phyloP scores from a whole-genome alignment of 768 basidiomycete genomes.

The Phlegmacium glaucopus region DNA sequence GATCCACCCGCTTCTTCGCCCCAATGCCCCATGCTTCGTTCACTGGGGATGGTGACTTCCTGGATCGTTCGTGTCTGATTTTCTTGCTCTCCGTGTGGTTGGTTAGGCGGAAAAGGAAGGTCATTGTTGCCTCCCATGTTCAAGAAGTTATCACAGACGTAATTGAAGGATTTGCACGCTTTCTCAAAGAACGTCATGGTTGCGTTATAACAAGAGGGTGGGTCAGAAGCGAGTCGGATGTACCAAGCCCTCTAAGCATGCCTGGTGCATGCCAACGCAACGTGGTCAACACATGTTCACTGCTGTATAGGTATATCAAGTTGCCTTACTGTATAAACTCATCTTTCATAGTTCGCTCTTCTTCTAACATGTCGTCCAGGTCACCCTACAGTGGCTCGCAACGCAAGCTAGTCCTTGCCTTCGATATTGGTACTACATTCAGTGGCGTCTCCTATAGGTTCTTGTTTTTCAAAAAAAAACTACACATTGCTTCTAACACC shows the following conservation, averaged over 20 bases:
- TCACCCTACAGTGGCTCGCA: slow-evolving; percentile 36
- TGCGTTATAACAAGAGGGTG: background rate
- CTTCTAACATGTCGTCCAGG: slow-evolving; percentile 19
- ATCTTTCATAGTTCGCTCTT: background rate
- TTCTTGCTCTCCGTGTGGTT: background rate
- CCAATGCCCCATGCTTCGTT: too few species aligned
- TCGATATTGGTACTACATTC: slow-evolving; percentile 52
- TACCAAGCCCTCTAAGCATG: background rate
- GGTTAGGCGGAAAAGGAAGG: too few species aligned
- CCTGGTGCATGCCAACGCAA: background rate
- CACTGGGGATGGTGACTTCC: too few species aligned
- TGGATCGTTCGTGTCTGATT: too few species aligned
- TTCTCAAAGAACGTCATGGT: background rate
- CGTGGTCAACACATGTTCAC: background rate
- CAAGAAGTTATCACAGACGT: too few species aligned
- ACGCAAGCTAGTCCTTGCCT: slow-evolving; percentile 44
- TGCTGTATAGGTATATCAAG: background rate
- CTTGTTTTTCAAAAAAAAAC: background rate
- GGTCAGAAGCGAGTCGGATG: background rate
- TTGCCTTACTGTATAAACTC: background rate
- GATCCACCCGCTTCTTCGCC: too few species aligned
- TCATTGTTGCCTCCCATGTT: too few species aligned
- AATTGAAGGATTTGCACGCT: too few species aligned
- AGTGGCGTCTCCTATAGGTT: slow-evolving; percentile 46
- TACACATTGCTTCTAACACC: background rate